Evolutionary conservation across 768 basidiomycete species (phyloP).

Genomic region (Kwoniella mangroviensis): DNA sequence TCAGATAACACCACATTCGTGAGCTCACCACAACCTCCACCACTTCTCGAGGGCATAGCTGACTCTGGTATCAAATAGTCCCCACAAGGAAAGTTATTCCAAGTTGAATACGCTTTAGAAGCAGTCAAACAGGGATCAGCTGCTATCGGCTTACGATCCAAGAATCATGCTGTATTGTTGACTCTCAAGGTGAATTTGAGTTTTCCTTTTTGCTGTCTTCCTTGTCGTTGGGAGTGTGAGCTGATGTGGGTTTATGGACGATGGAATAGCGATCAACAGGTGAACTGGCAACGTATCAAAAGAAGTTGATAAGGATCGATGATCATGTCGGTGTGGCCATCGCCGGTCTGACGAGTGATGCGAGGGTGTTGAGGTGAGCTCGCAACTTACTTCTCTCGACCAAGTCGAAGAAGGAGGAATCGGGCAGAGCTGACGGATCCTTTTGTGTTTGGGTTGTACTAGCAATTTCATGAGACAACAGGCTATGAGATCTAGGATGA

Average conservation of each 20-base stretch:
- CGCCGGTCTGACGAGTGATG: slow-evolving; percentile 97
- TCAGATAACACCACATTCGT: slow-evolving; percentile 82
- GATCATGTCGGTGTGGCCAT: slow-evolving; percentile 99
- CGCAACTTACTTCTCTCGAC: too few relatives aligned
- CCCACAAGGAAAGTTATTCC: slow-evolving; percentile 94
- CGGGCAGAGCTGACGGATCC: background rate
- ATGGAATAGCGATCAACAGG: slow-evolving; percentile 84
- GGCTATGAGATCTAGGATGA: slow-evolving; percentile 92
- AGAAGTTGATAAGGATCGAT: slow-evolving; percentile 99
- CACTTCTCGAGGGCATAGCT: too few relatives aligned
- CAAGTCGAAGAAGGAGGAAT: background rate
- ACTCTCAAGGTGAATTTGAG: slow-evolving; percentile 83
- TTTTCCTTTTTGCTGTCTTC: background rate
- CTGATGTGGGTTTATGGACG: slow-evolving; percentile 9
- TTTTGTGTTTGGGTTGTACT: background rate
- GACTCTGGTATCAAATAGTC: slow-evolving; percentile 33
- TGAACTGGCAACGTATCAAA: slow-evolving; percentile 98
- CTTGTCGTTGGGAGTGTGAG: background rate
- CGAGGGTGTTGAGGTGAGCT: slow-evolving; percentile 87
- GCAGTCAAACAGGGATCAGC: slow-evolving; percentile 99
- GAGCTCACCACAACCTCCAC: slow-evolving; percentile 49
- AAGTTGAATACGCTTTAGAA: slow-evolving; percentile 98
- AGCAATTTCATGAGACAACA: slow-evolving; percentile 99
- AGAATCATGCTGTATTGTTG: slow-evolving; percentile 89
- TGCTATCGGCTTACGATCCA: slow-evolving; percentile 93